phyloP scores from a whole-genome alignment of 2,329 filamentous ascomycete genomes.

The Fusarium udum region DNA sequence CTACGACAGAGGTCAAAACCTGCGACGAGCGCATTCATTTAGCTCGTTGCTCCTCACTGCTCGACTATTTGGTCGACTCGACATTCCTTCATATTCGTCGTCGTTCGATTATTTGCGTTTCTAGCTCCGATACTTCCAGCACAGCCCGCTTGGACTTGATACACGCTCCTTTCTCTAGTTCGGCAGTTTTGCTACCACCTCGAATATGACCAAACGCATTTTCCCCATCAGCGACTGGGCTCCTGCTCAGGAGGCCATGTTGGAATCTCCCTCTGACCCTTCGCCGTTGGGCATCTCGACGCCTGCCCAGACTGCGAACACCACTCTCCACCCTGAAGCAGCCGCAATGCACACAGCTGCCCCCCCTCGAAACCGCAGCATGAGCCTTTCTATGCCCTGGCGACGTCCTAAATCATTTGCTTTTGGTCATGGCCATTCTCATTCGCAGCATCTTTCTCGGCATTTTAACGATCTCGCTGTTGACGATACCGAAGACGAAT shows the following conservation, averaged over 20 bases:
- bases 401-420: conserved; percentile 57
- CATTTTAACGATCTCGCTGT: conserved; percentile 46
- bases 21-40: conserved; percentile 9
- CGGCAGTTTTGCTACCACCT: not conserved
- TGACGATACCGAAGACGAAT: conserved; percentile 45
- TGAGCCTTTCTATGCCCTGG: conserved; percentile 62
- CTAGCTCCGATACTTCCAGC: not conserved
- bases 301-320: conserved; percentile 3
- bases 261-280: conserved; percentile 35
- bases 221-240: conserved; percentile 55
- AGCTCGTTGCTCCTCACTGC: not conserved
- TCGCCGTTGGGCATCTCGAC: conserved; percentile 18
- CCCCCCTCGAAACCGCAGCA: conserved; percentile 56
- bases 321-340: conserved; percentile 9
- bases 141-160: not conserved
- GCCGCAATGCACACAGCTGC: conserved; percentile 3
- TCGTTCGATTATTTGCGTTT: not conserved
- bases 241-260: conserved; percentile 54
- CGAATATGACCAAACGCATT: conserved; percentile 50
- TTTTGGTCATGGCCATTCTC: conserved; percentile 48
- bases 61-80: not conserved
- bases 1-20: not conserved
- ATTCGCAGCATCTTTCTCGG: conserved; percentile 43
- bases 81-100: conserved; percentile 1
- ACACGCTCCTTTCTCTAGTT: not conserved